A percentile compares a stretch with the other conserved stretches of the same genome.
Conservation (phyloP, 495 filamentous ascomycete species). For the Aspergillus campestris region DNA sequence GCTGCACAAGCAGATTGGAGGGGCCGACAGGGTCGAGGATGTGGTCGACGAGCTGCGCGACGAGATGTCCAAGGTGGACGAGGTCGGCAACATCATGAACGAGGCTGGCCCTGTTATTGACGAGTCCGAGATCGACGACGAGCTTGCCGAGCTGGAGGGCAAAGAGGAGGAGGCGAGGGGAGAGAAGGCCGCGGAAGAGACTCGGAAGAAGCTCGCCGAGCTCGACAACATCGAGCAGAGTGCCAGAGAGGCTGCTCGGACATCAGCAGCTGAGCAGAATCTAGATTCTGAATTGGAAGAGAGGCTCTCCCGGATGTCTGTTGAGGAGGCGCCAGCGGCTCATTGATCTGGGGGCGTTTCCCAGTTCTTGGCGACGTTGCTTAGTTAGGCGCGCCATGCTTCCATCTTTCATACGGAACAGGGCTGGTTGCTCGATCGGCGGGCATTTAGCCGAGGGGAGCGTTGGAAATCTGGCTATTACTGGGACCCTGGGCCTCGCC, state of each 20-base stretch:
- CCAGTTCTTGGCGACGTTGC: no score
- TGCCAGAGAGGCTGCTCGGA: slow-evolving; percentile 24
- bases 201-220: slow-evolving; percentile 36
- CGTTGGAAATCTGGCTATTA: slow-evolving; percentile 2
- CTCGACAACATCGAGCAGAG: slow-evolving; percentile 33
- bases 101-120: slow-evolving; percentile 57
- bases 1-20: slow-evolving; percentile 71
- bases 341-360: neutral
- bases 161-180: slow-evolving; percentile 52
- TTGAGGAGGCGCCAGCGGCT: slow-evolving; percentile 26
- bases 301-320: slow-evolving; percentile 36
- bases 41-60: slow-evolving; percentile 66
- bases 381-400: neutral
- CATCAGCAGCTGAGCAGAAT: slow-evolving; percentile 15
- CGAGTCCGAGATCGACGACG: slow-evolving; percentile 81
- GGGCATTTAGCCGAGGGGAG: neutral
- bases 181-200: slow-evolving; percentile 38
- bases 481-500: neutral
- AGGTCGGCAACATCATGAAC: slow-evolving; percentile 66
- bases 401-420: no score
- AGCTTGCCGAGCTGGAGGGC: slow-evolving; percentile 68
- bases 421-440: neutral
- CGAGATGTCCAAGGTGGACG: slow-evolving; percentile 75
- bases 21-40: slow-evolving; percentile 64
- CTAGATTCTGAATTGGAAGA: slow-evolving; percentile 28